Conservation (phyloP, 1,139 yeast genomes). For the Pneumocystis oryctolagi region DNA sequence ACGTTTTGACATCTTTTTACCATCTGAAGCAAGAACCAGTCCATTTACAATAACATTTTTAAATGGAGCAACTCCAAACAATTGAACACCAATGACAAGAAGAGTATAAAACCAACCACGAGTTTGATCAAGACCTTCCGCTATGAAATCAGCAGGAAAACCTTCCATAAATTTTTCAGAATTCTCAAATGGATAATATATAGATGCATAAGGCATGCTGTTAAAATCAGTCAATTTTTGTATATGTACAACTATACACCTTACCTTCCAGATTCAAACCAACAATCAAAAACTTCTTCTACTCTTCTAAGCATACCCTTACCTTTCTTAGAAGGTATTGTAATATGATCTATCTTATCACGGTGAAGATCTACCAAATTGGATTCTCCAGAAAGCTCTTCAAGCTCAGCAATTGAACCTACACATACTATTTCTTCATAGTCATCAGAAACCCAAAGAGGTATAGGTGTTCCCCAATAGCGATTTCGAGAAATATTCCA, state of each 20-base stretch:
- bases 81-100: constrained; percentile 87
- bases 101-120: constrained; percentile 99
- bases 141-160: constrained; percentile 93
- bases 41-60: constrained; percentile 93
- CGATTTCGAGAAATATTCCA: constrained; percentile 98
- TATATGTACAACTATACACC: neutral
- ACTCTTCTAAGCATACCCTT: constrained; percentile 77
- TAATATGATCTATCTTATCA: constrained; percentile 76
- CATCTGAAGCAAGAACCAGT: constrained; percentile 92
- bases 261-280: constrained; percentile 83
- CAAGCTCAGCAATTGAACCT: constrained; percentile 78
- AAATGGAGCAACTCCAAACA: constrained; percentile 85
- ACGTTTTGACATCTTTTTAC: constrained; percentile 98
- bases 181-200: constrained; percentile 91
- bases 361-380: constrained; percentile 86
- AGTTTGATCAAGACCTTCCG: constrained; percentile 98
- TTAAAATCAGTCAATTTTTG: neutral
- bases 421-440: constrained; percentile 82
- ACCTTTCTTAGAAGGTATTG: constrained; percentile 86
- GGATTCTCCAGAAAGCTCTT: constrained; percentile 62
- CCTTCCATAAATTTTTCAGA: constrained; percentile 50
- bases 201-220: constrained; percentile 95
- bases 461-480: constrained; percentile 99
- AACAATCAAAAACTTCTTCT: constrained; percentile 97
- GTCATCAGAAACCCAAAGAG: constrained; percentile 94